A percentile compares a stretch with the other conserved stretches of the same genome.
These are phyloP conservation scores for Sonneratia alba DNA, from an alignment of 345 rosid species.

Conservation along the genomic window DNA sequence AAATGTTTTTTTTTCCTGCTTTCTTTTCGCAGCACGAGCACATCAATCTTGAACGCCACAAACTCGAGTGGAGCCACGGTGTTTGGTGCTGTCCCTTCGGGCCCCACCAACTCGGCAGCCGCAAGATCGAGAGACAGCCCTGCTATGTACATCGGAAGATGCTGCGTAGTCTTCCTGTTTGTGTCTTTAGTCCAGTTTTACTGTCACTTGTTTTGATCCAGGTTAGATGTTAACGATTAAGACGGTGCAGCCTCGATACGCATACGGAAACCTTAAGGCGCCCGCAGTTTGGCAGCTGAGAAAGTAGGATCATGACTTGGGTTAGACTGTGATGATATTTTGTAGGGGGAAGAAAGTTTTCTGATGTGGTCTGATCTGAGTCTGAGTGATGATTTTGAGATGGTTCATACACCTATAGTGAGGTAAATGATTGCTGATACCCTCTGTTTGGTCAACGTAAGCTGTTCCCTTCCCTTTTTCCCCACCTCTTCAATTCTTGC, in stretches of 20 bases:
- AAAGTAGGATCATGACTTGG: neutral
- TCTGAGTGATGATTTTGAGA: neutral
- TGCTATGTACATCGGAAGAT: neutral
- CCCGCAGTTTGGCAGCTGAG: neutral
- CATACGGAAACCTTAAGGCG: neutral
- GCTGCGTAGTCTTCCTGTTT: neutral
- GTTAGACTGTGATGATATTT: neutral
- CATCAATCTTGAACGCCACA: constrained; percentile 57
- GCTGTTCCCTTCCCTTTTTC: no score
- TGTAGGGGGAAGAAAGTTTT: neutral
- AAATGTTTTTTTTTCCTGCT: neutral
- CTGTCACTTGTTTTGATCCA: neutral
- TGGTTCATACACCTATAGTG: neutral
- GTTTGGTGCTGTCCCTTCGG: constrained; percentile 51
- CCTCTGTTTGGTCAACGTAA: no score
- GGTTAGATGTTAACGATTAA: neutral
- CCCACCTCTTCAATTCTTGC: no score
- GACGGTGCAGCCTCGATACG: no score
- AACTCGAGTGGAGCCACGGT: constrained; percentile 55
- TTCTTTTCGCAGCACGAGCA: constrained; percentile 51
- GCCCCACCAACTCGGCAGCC: constrained; percentile 31
- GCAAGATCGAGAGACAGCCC: constrained; percentile 6
- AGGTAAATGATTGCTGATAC: neutral
- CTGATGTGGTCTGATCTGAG: neutral
- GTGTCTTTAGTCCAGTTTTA: neutral